Conservation (phyloP, 1,284 basidiomycete genomes). For the Moniliophthora roreri region DNA sequence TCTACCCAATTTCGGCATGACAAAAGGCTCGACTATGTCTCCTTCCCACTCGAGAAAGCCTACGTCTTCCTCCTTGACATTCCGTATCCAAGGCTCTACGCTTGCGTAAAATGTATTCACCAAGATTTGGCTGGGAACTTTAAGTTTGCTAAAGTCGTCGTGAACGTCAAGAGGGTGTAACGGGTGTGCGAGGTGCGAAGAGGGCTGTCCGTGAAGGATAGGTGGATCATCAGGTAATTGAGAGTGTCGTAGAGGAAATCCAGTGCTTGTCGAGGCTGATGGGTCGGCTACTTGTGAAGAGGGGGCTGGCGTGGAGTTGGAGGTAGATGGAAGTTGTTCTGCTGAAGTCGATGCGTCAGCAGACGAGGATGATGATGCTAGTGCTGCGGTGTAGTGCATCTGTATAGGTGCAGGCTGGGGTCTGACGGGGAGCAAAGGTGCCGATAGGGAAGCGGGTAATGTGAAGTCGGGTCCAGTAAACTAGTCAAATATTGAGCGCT, state of each 20-base stretch:
- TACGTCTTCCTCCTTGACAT: constrained; percentile 87
- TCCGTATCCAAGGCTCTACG: constrained; percentile 84
- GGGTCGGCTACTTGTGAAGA: not conserved
- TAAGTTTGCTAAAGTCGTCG: constrained; percentile 86
- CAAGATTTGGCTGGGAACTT: constrained; percentile 66
- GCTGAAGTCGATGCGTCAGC: not conserved
- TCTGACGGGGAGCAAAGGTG: not conserved
- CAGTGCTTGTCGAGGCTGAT: not conserved
- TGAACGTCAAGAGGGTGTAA: constrained; percentile 32
- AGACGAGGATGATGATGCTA: not conserved
- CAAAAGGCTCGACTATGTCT: constrained; percentile 84
- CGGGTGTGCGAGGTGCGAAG: constrained; percentile 34
- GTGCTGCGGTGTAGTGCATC: not conserved
- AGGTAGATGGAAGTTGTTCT: not conserved
- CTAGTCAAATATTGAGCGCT: too few relatives aligned
- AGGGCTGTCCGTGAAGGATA: constrained; percentile 11
- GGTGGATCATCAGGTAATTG: constrained; percentile 55
- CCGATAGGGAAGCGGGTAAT: not conserved
- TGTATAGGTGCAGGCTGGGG: not conserved
- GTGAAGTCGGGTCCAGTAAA: not conserved
- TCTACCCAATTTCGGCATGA: constrained; percentile 84
- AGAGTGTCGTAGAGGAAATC: constrained; percentile 35
- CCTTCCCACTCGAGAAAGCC: constrained; percentile 87
- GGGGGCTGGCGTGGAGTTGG: not conserved
- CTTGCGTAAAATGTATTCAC: constrained; percentile 80